Conservation (phyloP, 176 grass and related monocot species). For the Juncus effusus region DNA sequence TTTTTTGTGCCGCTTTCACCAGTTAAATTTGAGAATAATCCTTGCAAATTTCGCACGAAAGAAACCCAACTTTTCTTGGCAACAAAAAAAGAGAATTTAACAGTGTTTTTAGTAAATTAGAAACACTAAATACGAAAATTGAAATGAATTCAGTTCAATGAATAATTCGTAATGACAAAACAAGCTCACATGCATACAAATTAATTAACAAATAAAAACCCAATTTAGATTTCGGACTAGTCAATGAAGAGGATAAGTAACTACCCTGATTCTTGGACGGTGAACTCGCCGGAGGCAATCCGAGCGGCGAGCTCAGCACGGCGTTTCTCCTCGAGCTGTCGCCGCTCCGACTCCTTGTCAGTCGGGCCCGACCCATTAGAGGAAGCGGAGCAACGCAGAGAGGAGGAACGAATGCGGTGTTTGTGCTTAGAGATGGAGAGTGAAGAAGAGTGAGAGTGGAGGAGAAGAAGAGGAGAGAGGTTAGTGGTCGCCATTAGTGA, state of each 20-base stretch:
- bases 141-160: too few species aligned
- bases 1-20: conserved; percentile 16
- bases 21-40: conserved; percentile 47
- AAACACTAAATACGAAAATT: too few species aligned
- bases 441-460: conserved; percentile 15
- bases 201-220: too few species aligned
- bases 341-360: conserved; percentile 30
- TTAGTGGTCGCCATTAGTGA: conserved; percentile 36
- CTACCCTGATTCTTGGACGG: conserved; percentile 52
- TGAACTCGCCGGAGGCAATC: conserved; percentile 96
- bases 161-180: too few species aligned
- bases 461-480: conserved; percentile 17
- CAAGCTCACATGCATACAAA: too few species aligned
- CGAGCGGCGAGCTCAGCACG: conserved; percentile 61
- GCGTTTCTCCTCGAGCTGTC: conserved; percentile 50
- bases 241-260: not conserved
- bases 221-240: too few species aligned
- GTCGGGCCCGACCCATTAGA: conserved; percentile 17
- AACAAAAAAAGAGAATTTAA: conserved; percentile 13
- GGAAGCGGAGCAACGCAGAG: conserved; percentile 52
- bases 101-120: too few species aligned
- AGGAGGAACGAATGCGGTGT: conserved; percentile 21
- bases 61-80: conserved; percentile 51
- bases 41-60: conserved; percentile 27
- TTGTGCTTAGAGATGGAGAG: not conserved